Evolutionary conservation across 2,329 filamentous ascomycete genomes (phyloP).

Genomic region (Ascochyta pisi): DNA sequence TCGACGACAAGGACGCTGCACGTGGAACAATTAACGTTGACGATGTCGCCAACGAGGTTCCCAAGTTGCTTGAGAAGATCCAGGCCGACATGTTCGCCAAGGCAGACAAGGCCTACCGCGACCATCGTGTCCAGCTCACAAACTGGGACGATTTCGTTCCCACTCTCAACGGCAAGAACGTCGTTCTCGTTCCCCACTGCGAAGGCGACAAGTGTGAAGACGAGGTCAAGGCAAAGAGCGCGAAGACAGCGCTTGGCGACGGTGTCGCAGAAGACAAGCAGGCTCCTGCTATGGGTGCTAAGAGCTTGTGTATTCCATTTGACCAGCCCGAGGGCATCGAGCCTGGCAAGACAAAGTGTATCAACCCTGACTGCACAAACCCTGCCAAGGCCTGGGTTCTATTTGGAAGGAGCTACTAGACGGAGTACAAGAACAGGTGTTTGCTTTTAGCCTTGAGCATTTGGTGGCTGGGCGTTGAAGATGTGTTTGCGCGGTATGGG

Average conservation of each 20-base stretch:
- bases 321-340: slow-evolving; percentile 84
- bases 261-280: slow-evolving; percentile 77
- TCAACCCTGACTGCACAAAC: slow-evolving; percentile 83
- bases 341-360: slow-evolving; percentile 84
- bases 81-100: slow-evolving; percentile 80
- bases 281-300: slow-evolving; percentile 77
- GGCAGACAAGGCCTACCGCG: slow-evolving; percentile 78
- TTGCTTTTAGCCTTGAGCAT: slow-evolving; percentile 24
- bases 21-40: slow-evolving; percentile 72
- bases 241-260: slow-evolving; percentile 71
- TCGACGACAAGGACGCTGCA: slow-evolving; percentile 70
- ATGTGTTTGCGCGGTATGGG: slow-evolving; percentile 17
- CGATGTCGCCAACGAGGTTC: slow-evolving; percentile 75
- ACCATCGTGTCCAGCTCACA: slow-evolving; percentile 80
- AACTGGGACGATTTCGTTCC: slow-evolving; percentile 93
- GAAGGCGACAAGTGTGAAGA: slow-evolving; percentile 86
- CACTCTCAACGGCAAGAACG: slow-evolving; percentile 88
- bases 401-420: slow-evolving; percentile 71
- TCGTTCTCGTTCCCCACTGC: slow-evolving; percentile 91
- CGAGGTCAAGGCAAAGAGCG: slow-evolving; percentile 90
- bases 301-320: slow-evolving; percentile 79
- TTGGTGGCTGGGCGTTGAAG: slow-evolving; percentile 32
- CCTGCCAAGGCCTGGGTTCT: slow-evolving; percentile 87
- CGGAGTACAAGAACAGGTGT: neutral
- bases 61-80: slow-evolving; percentile 85